phyloP scores from a whole-genome alignment of 768 basidiomycete species.

The Amanita subjunquillea region DNA sequence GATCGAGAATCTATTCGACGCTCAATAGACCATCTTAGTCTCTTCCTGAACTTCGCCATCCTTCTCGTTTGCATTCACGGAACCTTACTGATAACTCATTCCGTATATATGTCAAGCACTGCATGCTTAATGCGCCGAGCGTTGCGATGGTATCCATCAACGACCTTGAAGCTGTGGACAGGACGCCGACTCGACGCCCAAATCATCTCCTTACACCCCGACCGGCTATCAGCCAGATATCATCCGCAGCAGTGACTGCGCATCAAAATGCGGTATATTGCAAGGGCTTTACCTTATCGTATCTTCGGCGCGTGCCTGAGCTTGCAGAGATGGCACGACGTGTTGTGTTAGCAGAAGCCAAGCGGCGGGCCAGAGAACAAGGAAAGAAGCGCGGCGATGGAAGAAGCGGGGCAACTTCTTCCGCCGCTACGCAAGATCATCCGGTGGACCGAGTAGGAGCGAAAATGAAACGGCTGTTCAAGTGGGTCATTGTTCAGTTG shows the following conservation, averaged over 20 bases:
- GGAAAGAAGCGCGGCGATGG: slow-evolving; percentile 29
- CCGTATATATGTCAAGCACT: slow-evolving; percentile 69
- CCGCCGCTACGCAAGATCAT: slow-evolving; percentile 2
- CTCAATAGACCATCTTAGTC: not conserved
- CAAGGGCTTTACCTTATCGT: slow-evolving; percentile 59
- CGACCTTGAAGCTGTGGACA: slow-evolving; percentile 9
- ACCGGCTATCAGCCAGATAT: not conserved
- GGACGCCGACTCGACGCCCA: slow-evolving; percentile 14
- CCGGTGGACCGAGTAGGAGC: slow-evolving; percentile 17
- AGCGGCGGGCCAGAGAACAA: slow-evolving; percentile 41
- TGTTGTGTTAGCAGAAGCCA: slow-evolving; percentile 52
- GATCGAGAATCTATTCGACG: not conserved
- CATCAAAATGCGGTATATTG: not conserved
- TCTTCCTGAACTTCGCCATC: slow-evolving; percentile 55
- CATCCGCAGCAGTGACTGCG: slow-evolving; percentile 17
- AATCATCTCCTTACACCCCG: not conserved
- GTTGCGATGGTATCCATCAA: slow-evolving; percentile 6
- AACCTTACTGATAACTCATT: slow-evolving; percentile 68
- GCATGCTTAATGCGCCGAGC: slow-evolving; percentile 51
- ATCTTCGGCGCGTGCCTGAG: slow-evolving; percentile 70
- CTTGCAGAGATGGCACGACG: slow-evolving; percentile 52
- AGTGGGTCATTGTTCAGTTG: slow-evolving; percentile 52
- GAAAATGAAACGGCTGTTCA: slow-evolving; percentile 63
- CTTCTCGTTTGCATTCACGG: slow-evolving; percentile 51
- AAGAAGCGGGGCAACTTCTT: slow-evolving; percentile 7